phyloP scores from a whole-genome alignment of 768 basidiomycete species.

The Cyclocybe aegerita region DNA sequence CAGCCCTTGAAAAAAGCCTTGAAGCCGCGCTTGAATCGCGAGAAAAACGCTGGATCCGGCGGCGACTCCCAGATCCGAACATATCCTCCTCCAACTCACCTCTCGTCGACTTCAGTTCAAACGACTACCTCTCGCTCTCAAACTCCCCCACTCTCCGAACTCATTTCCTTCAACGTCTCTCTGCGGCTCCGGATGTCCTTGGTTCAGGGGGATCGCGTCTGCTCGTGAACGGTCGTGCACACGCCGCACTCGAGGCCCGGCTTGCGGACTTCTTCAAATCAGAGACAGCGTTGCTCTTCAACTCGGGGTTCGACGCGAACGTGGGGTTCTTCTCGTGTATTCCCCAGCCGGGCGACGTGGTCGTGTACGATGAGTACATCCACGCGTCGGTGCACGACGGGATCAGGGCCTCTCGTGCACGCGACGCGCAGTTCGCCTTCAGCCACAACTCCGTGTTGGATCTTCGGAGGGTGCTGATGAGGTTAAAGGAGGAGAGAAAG shows the following conservation, averaged over 20 bases:
- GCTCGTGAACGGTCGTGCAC: constrained; percentile 73
- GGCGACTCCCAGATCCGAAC: constrained; percentile 60
- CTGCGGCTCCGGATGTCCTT: constrained; percentile 54
- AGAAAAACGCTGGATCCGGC: constrained; percentile 64
- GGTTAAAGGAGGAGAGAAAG: constrained; percentile 35
- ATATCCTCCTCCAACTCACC: constrained; percentile 32
- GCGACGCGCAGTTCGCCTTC: constrained; percentile 48
- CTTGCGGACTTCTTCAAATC: constrained; percentile 62
- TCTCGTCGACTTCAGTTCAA: constrained; percentile 77
- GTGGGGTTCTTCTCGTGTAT: constrained; percentile 81
- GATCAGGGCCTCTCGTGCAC: constrained; percentile 59
- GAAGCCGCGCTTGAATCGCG: constrained; percentile 59
- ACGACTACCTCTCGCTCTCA: constrained; percentile 89
- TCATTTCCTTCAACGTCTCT: constrained; percentile 57
- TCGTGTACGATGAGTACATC: constrained; percentile 84
- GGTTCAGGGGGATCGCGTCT: constrained; percentile 90
- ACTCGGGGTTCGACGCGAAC: constrained; percentile 93
- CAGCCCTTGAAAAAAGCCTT: constrained; percentile 37
- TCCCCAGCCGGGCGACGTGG: constrained; percentile 73
- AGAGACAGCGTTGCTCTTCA: constrained; percentile 76
- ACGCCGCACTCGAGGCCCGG: constrained; percentile 70
- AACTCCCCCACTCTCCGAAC: constrained; percentile 53
- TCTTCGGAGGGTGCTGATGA: constrained; percentile 44
- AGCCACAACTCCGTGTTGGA: constrained; percentile 66
- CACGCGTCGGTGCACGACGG: constrained; percentile 94